phyloP scores from a whole-genome alignment of 257 asterid species.

The Nicotiana undulata region DNA sequence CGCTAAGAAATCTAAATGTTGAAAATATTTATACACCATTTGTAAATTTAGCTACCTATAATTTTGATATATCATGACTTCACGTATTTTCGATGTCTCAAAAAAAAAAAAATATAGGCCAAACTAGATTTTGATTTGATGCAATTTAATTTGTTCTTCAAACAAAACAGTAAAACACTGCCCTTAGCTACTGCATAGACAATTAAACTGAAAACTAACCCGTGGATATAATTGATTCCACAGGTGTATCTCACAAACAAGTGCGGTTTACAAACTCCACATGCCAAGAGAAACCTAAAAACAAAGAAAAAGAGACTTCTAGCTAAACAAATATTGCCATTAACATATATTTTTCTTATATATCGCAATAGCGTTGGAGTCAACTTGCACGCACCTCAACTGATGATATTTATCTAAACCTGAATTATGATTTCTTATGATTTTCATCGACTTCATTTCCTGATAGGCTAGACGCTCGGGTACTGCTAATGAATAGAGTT shows the following conservation, averaged over 20 bases:
- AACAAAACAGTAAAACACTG: too few species aligned
- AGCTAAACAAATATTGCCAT: neutral
- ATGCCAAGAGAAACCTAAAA: neutral
- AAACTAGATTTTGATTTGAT: too few species aligned
- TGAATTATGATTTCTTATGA: neutral
- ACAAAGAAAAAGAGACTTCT: neutral
- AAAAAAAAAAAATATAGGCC: too few species aligned
- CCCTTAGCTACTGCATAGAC: too few species aligned
- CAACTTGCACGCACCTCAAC: neutral
- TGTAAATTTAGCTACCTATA: too few species aligned
- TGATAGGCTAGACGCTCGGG: too few species aligned
- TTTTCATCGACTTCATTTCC: neutral
- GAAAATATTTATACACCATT: too few species aligned
- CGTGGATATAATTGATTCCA: neutral
- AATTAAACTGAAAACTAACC: too few species aligned
- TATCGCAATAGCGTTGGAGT: neutral
- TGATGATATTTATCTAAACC: neutral
- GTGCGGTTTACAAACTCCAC: neutral
- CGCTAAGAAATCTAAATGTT: too few species aligned
- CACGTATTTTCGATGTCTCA: too few species aligned
- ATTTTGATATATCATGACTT: too few species aligned
- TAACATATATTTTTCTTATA: neutral
- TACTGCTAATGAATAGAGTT: neutral
- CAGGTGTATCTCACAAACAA: neutral
- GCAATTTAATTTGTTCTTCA: too few species aligned